A percentile compares a stretch with the other conserved stretches of the same genome.
phyloP scores from a whole-genome alignment of 192 early-diverging fungal species.

The Haplosporangium gracile region DNA sequence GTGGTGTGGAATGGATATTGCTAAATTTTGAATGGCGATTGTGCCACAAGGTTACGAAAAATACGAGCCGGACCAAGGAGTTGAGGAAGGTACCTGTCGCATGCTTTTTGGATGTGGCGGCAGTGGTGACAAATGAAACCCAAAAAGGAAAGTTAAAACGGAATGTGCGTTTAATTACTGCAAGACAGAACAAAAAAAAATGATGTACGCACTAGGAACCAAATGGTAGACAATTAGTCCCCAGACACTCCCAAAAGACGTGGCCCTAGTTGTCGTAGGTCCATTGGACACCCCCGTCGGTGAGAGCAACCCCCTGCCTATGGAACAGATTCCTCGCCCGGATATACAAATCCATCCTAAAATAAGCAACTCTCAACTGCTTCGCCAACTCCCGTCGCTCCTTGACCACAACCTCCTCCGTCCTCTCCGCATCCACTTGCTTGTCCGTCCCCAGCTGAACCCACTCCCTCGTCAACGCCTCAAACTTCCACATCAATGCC shows the following conservation, averaged over 20 bases:
- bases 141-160: neutral
- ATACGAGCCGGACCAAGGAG: neutral
- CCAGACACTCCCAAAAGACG: neutral
- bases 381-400: constrained; percentile 54
- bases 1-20: neutral
- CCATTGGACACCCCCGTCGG: constrained; percentile 27
- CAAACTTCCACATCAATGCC: constrained; percentile 57
- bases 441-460: constrained; percentile 5
- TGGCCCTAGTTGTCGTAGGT: constrained; percentile 21
- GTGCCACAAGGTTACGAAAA: neutral
- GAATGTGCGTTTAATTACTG: neutral
- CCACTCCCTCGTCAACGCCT: constrained; percentile 65
- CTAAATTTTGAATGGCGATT: neutral
- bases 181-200: neutral
- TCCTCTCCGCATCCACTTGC: constrained; percentile 2
- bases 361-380: constrained; percentile 57
- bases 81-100: neutral
- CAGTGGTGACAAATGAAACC: neutral
- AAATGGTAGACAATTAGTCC: neutral
- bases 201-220: too few species aligned
- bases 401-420: constrained; percentile 48
- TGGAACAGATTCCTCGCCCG: constrained; percentile 58
- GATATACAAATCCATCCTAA: constrained; percentile 61
- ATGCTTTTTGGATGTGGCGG: neutral
- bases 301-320: constrained; percentile 18